A percentile compares a stretch with the other conserved stretches of the same genome.
phyloP scores from a whole-genome alignment of 2,329 filamentous ascomycete species.

The Diplocarpon rosae region DNA sequence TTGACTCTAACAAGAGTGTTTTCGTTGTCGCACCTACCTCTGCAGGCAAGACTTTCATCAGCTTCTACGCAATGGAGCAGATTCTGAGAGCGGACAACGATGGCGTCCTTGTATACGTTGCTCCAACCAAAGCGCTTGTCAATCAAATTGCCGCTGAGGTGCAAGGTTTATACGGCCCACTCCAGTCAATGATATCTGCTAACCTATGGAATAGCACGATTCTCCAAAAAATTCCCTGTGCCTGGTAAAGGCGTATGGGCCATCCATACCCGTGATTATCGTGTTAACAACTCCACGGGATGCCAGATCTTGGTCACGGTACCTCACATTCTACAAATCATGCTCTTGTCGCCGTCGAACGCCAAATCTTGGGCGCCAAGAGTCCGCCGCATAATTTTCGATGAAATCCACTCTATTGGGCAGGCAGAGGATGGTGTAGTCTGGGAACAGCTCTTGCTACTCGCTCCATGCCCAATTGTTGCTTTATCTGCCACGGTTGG shows the following conservation, averaged over 20 bases:
- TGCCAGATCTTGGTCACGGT: conserved; percentile 72
- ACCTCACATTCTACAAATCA: conserved; percentile 68
- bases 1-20: conserved; percentile 58
- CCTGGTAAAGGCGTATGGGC: conserved; percentile 62
- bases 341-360: conserved; percentile 57
- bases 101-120: conserved; percentile 65
- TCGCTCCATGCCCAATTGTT: conserved; percentile 67
- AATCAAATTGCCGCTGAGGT: conserved; percentile 77
- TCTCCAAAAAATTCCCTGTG: conserved; percentile 49
- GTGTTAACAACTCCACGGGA: conserved; percentile 60
- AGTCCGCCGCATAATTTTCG: conserved; percentile 68
- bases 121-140: conserved; percentile 70
- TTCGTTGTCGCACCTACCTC: conserved; percentile 71
- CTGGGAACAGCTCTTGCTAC: conserved; percentile 67
- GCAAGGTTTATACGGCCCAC: conserved; percentile 36
- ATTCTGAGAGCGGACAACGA: conserved; percentile 57
- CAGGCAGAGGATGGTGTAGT: conserved; percentile 65
- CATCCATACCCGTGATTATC: conserved; percentile 65
- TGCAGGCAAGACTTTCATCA: conserved; percentile 75
- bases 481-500: conserved; percentile 72
- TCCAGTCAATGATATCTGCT: background rate
- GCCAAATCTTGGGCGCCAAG: conserved; percentile 55
- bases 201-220: conserved; percentile 33
- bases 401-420: conserved; percentile 73
- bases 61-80: conserved; percentile 75